Percentiles rank a stretch among this genome's conserved stretches.
Evolutionary conservation across 768 basidiomycete genomes (phyloP).

Genomic region (Phallus indusiatus): DNA sequence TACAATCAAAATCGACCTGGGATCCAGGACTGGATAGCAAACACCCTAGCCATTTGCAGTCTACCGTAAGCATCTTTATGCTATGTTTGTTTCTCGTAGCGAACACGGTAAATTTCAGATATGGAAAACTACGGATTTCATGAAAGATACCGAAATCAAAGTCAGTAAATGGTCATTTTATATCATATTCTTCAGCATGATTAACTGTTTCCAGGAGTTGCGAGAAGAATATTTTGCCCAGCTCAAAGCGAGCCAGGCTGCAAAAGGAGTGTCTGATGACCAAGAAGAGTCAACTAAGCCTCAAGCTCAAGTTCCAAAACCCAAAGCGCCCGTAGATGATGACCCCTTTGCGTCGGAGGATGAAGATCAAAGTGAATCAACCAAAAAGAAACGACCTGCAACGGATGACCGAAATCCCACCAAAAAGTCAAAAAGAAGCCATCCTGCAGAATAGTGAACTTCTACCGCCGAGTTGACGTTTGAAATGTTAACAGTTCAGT

Average conservation of each 20-base stretch:
- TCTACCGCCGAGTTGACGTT: no score
- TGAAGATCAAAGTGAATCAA: conserved; percentile 13
- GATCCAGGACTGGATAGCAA: conserved; percentile 63
- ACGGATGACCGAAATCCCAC: background rate
- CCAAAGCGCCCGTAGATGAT: conserved; percentile 30
- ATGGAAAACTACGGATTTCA: conserved; percentile 55
- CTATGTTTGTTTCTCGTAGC: conserved; percentile 1
- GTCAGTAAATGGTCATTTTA: conserved; percentile 23
- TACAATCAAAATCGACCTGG: background rate
- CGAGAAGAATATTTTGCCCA: conserved; percentile 55
- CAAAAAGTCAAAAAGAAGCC: background rate
- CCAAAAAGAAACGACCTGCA: background rate
- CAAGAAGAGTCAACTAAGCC: conserved; percentile 25
- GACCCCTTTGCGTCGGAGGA: conserved; percentile 55
- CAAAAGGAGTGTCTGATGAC: conserved; percentile 6
- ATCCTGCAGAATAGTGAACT: no score
- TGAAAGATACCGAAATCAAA: conserved; percentile 55
- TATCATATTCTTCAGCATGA: background rate
- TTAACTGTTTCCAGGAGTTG: conserved; percentile 34
- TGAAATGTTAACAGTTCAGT: no score
- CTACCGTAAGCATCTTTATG: conserved; percentile 37
- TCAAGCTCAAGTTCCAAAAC: conserved; percentile 37
- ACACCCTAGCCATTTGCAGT: conserved; percentile 60
- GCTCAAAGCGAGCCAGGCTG: conserved; percentile 24
- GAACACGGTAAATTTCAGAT: conserved; percentile 30